Evolutionary conservation across 2,329 filamentous ascomycete species (phyloP), one percentile per base, ranked within the genome.

Genomic region (Hymenoscyphus salicellus): DNA sequence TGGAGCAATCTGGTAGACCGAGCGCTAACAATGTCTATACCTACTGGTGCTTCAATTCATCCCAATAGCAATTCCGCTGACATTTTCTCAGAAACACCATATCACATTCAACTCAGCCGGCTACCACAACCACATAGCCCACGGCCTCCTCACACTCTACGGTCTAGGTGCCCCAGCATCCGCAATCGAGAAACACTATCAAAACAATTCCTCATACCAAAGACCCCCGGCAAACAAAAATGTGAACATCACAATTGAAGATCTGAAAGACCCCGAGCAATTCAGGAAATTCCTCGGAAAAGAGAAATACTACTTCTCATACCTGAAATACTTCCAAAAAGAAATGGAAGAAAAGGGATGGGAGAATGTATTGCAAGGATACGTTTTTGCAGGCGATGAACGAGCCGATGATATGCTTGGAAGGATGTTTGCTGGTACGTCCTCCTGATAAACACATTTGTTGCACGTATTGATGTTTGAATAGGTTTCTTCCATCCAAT

Each of bases 81-180:
- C 14, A 16, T 5, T 14, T 38, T 5, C 38, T 33, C 58, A 82
- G 78, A 78, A 78, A 38, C 86, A 93, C 71, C 90, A 96, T 73
- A 89, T 93, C 64, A 96, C 89, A 78, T 96, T 93, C 81, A 96
- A 95, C 66, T 66, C 83, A 0, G 73, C 77, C 1, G 89, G 89
- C 0, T 96, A 90, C 68, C 93, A 97, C 73, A 91, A 97, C 75
- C 93, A 97, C 72, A 91, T 95, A 66, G 83, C 83, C 3, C 93
- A 97, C 71, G 88, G 92, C 41, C 78, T 96, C 5, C 83, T 96
- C 11, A 87, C 88, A 17, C 79, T 95, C 33, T 96, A 89, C 75
- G 89, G 90, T 38, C 86, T 95, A 1, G 89, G 89, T 0, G 92
- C 91, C 7, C 78, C 83, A 0, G 75, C 87, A 0, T 74, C 81